Percentiles rank a stretch among this genome's conserved stretches.
These are phyloP conservation scores for Alternaria incomplexa DNA, from an alignment of 2,329 filamentous ascomycete genomes.

Conservation along the genomic window DNA sequence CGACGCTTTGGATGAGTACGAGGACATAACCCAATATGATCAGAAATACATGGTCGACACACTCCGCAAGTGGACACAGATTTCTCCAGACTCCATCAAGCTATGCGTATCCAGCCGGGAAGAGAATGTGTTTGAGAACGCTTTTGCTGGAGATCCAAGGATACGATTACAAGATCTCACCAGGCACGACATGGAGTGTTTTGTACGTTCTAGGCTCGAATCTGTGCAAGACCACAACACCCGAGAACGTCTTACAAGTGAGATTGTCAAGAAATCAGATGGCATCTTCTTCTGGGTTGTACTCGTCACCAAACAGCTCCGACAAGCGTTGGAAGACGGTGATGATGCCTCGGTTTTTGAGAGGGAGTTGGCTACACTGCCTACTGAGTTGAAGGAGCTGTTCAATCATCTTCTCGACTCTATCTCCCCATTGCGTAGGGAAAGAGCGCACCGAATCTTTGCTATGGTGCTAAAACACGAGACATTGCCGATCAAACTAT, in stretches of 20 bases:
- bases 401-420: background rate
- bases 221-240: background rate
- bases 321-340: background rate
- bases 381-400: background rate
- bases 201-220: background rate
- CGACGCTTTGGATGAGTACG: background rate
- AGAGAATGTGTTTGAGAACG: background rate
- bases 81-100: background rate
- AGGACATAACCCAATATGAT: background rate
- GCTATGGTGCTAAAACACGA: background rate
- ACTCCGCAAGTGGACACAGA: background rate
- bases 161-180: background rate
- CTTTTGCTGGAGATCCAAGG: background rate
- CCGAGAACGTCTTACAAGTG: accelerated
- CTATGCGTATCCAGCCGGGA: background rate
- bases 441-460: background rate
- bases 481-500: background rate
- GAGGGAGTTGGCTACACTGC: background rate
- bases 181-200: background rate
- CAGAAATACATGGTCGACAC: background rate
- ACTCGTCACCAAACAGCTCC: background rate
- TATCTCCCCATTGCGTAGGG: background rate
- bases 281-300: background rate
- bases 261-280: background rate
- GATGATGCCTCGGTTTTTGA: background rate